These are phyloP conservation scores for Warburgia ugandensis DNA, from an alignment of 164 flowering plant species.

Conservation along the genomic window DNA sequence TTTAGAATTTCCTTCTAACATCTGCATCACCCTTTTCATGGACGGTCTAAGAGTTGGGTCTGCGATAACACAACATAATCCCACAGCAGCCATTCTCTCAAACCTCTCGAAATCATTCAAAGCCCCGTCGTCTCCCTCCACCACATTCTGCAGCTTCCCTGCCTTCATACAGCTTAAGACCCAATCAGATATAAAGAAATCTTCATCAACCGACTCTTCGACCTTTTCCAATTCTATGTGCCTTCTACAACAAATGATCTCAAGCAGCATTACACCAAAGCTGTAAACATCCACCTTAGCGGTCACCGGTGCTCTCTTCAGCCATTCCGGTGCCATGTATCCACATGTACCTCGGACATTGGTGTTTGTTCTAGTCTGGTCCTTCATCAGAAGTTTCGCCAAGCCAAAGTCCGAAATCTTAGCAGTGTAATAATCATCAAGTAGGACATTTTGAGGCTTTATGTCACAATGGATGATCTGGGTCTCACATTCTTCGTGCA, in stretches of 20 bases:
- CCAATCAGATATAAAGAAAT: conserved; percentile 16
- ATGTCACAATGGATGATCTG: conserved; percentile 24
- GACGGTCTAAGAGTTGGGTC: conserved; percentile 34
- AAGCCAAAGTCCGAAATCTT: conserved; percentile 35
- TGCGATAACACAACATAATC: conserved; percentile 39
- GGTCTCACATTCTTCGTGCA: conserved; percentile 19
- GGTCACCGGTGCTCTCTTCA: conserved; percentile 14
- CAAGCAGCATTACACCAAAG: conserved; percentile 21
- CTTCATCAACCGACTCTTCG: conserved; percentile 1
- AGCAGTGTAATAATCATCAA: conserved; percentile 12
- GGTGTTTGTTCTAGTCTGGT: conserved; percentile 16
- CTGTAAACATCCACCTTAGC: conserved; percentile 22
- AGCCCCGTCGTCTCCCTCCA: conserved; percentile 13
- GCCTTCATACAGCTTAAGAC: conserved; percentile 12
- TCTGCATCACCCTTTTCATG: conserved; percentile 31
- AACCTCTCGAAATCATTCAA: conserved; percentile 11
- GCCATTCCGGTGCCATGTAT: conserved; percentile 23
- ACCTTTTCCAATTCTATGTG: conserved; percentile 7
- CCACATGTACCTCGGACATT: conserved; percentile 18
- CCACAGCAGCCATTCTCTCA: conserved; percentile 31
- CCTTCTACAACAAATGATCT: conserved; percentile 23
- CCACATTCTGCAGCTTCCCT: not conserved
- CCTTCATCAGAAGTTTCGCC: conserved; percentile 17
- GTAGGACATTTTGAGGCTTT: conserved; percentile 23
- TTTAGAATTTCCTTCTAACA: conserved; percentile 36